Base-by-base conservation (phyloP, 306 rosid species). In the Begonia loranthoides region DNA sequence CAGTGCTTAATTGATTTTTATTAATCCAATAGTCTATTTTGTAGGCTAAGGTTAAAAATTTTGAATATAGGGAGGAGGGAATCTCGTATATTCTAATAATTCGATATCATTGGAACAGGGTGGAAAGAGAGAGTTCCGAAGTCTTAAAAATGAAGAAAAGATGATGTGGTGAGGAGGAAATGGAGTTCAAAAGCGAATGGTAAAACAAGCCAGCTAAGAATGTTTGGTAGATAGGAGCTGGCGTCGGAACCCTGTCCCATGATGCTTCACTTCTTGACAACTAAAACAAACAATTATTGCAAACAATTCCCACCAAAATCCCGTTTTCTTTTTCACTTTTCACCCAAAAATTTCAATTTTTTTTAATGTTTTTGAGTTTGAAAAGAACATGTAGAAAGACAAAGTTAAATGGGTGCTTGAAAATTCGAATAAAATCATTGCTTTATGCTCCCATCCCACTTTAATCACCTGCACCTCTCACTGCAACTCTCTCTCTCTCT, bases 391-490 rank as follows among this genome's bases (percentile, higher is more conserved):
- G 69, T 28, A 4, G 19, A 50, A 46, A 45, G 76, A 53, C 58
- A 73, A 65, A 60, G 59, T 57, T 75, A 39, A 86, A 70, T 82
- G 69, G 75, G 94, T 69, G 78, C 80, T 50, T 63, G 51, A 60
- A 65, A 58, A 71, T 54, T 68, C 66, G 73, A 77, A 75, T 75
- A 74, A 70, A 72, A 79, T 77, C 71, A 82, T 75, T 79, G 81
- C 66, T 50, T 49, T 59, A 19, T 66, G 74, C 54, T 28, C 36
- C 36, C 47, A 65, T 60, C 53, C 50, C 62, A 63, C 69, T 65
- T 69, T 75, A 71, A 67, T 82, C 68, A 78, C 79, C 73, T 44
- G 45, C 52, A 45, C 54, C 59, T 52, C 65, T 64, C 57, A 77
- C 73, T 44, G 45, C 52, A 45, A 57, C 59, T 52, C 65, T 64